Evolutionary conservation across 805 yeast genomes (phyloP), one percentile per base, ranked within the genome.

Genomic region (Suhomyces sp.): DNA sequence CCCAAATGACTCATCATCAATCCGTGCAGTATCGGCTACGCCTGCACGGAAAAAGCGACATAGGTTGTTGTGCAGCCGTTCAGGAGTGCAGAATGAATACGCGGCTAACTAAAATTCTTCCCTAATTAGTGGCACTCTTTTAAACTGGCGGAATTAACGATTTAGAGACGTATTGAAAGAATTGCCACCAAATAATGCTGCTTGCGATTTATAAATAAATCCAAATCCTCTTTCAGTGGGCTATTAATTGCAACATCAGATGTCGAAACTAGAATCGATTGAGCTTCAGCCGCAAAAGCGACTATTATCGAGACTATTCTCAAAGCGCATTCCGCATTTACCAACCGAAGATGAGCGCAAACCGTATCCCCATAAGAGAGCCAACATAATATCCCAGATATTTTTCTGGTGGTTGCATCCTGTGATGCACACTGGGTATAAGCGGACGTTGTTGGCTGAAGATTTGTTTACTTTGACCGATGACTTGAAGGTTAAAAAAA

Each of bases 341-440:
- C 86, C 87, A 0, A 54, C 69, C 1, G 77, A 76, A 20, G 79
- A 78, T 1, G 84, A 82, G 54, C 64, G 88, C 50, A 61, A 51
- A 12, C 61, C 57, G 4, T 83, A 71, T 60, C 87, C 87, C 0
- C 69, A 64, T 48, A 53, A 59, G 25, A 56, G 61, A 10, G 71
- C 77, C 13, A 77, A 77, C 49, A 40, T 66, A 25, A 6, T 83
- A 9, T 73, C 77, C 12, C 68, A 68, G 57, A 45, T 75, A 0
- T 79, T 83, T 58, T 83, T 86, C 63, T 77, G 85, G 82, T 88
- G 93, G 92, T 66, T 87, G 44, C 60, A 68, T 22, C 91, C 91
- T 0, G 59, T 87, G 40, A 67, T 88, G 73, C 69, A 67, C 13
- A 79, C 80, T 6, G 94, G 96, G 6, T 87, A 87, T 65, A 85